Evolutionary conservation across 2,329 filamentous ascomycete species (phyloP), one percentile per base, ranked within the genome.

Genomic region (Falciphora oryzae): DNA sequence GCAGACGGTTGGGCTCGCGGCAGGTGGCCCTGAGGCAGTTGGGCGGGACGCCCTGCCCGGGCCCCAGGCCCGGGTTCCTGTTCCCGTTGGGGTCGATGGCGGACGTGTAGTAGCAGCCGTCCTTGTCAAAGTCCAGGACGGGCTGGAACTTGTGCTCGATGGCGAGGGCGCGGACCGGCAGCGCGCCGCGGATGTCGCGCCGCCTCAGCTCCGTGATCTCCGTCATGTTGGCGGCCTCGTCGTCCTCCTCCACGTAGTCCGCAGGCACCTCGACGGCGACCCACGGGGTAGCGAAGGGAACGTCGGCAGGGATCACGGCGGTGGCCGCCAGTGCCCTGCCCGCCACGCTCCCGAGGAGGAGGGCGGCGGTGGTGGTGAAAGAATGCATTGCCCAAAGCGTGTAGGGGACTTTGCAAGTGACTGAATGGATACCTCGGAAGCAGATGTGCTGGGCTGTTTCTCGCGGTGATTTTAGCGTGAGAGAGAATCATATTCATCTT

Each of bases 1-100:
- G 65, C 53, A 79, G 72, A 62, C 76, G 73, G 18, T 69, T 70
- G 28, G 67, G 66, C 62, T 77, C 73, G 14, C 72, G 75, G 68
- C 77, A 79, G 27, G 22, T 25, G 29, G 28, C 4, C 28, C 28
- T 14, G 16, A 60, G 59, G 31, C 59, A 60, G 59, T 35, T 35
- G 13, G 58, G 59, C 59, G 59, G 59, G 11, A 60, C 59, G 31
- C 59, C 59, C 1, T 25, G 1, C 11, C 5, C 4, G 11, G 31
- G 1, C 2, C 4, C 3, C 59, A 31, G 31, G 4, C 59, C 59
- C 4, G 13, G 13, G 31, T 60, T 60, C 29, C 29, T 60, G 28
- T 38, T 35, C 1, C 59, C 59, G 29, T 22, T 7, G 16, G 59
- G 16, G 16, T 35, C 59, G 16, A 60, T 35, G 16, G 28, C 28